These are phyloP conservation scores for Pholiota molesta DNA, from an alignment of 768 basidiomycete genomes.

Conservation along the genomic window DNA sequence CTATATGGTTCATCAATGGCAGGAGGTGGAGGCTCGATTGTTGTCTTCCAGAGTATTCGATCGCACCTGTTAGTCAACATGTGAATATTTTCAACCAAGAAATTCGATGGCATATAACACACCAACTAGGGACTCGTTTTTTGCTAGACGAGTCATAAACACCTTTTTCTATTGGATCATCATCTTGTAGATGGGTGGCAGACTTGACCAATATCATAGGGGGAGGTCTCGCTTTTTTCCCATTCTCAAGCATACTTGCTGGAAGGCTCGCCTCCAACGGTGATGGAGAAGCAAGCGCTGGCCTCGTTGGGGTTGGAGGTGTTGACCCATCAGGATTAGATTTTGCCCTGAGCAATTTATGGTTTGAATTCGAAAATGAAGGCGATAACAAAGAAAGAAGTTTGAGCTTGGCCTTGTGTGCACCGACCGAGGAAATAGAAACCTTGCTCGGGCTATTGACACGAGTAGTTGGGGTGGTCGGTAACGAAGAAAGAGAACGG, in stretches of 20 bases:
- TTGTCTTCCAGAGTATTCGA: slow-evolving; percentile 82
- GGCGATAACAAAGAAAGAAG: slow-evolving; percentile 26
- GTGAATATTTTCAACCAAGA: not conserved
- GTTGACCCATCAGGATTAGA: slow-evolving; percentile 4
- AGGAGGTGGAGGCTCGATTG: slow-evolving; percentile 34
- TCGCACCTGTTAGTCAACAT: slow-evolving; percentile 62
- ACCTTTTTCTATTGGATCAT: slow-evolving; percentile 51
- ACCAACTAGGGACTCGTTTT: slow-evolving; percentile 86
- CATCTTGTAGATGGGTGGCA: slow-evolving; percentile 30
- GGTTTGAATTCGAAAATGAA: slow-evolving; percentile 16
- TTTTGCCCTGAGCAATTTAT: slow-evolving; percentile 14
- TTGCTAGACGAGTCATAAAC: slow-evolving; percentile 84
- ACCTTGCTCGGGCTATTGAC: slow-evolving; percentile 15
- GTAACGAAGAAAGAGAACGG: slow-evolving; percentile 9
- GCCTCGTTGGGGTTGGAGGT: slow-evolving; percentile 11
- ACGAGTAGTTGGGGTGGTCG: slow-evolving; percentile 15
- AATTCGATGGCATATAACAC: slow-evolving; percentile 22
- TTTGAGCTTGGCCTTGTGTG: slow-evolving; percentile 20
- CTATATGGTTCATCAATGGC: slow-evolving; percentile 40
- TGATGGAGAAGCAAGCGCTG: slow-evolving; percentile 6
- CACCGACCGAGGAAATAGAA: slow-evolving; percentile 10
- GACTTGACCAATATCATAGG: slow-evolving; percentile 34
- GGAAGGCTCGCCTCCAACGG: slow-evolving; percentile 5
- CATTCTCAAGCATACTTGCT: not conserved
- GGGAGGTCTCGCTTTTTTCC: slow-evolving; percentile 28